Evolutionary conservation across 805 yeast genomes (phyloP).

Genomic region (Metschnikowia drakensbergensis): DNA sequence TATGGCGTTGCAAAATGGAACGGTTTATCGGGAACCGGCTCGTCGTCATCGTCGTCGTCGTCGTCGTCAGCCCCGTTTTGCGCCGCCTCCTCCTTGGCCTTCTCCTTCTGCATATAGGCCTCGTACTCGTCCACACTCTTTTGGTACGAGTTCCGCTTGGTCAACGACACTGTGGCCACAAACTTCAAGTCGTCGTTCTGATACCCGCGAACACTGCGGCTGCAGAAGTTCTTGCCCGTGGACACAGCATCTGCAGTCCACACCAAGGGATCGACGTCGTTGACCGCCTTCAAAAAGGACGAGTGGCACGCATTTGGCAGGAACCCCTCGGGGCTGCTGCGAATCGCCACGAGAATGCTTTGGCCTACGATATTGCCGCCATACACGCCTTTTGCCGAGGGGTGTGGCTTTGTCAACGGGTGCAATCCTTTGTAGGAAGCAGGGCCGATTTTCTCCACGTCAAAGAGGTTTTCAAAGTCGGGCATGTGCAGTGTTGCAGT

Average conservation of each 20-base stretch:
- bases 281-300: conserved; percentile 38
- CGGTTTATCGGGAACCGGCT: conserved; percentile 23
- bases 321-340: conserved; percentile 29
- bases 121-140: conserved; percentile 21
- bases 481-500: conserved; percentile 1
- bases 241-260: conserved; percentile 34
- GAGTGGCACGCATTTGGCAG: conserved; percentile 42
- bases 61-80: conserved; percentile 6
- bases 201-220: conserved; percentile 27
- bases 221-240: conserved; percentile 35
- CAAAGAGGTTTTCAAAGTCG: conserved; percentile 12
- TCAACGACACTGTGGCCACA: conserved; percentile 34
- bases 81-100: conserved; percentile 3
- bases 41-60: conserved; percentile 24
- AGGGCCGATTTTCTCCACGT: conserved; percentile 5
- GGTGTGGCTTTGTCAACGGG: conserved; percentile 28
- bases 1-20: conserved; percentile 33
- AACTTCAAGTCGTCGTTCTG: conserved; percentile 31
- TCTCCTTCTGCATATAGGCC: conserved; percentile 15
- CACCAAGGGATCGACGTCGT: conserved; percentile 25
- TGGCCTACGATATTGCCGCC: conserved; percentile 40
- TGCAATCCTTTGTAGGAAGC: conserved; percentile 7
- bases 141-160: conserved; percentile 28
- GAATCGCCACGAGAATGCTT: conserved; percentile 35
- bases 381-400: conserved; percentile 32